These are phyloP conservation scores for Leccinum olivaceoglutinosum DNA, from an alignment of 1,284 basidiomycete species.

Conservation along the genomic window DNA sequence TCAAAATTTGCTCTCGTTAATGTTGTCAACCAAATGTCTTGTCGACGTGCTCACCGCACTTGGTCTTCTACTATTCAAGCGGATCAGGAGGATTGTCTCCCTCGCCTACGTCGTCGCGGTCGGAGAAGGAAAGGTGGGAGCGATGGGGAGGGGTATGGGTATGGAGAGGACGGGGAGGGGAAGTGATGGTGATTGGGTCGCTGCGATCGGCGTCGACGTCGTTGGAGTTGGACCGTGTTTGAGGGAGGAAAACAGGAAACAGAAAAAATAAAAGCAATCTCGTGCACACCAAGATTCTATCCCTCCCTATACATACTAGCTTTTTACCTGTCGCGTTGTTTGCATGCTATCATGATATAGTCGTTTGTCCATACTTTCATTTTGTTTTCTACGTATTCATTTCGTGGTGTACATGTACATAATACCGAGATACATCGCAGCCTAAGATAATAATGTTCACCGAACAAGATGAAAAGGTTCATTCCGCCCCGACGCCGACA, in stretches of 20 bases:
- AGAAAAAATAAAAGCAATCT: neutral
- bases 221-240: constrained; percentile 2
- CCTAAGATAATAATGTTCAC: no score
- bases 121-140: neutral
- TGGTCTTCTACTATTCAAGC: no score
- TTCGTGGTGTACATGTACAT: no score
- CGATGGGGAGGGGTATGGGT: constrained; percentile 1
- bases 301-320: neutral
- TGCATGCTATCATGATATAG: neutral
- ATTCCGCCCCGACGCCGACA: no score
- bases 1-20: no score
- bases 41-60: no score
- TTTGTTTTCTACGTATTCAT: neutral
- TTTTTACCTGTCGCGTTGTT: neutral
- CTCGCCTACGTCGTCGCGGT: neutral
- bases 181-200: constrained; percentile 23
- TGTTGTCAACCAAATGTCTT: no score
- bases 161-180: neutral
- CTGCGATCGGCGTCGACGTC: neutral
- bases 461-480: no score
- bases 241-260: neutral
- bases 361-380: neutral
- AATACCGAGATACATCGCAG: no score
- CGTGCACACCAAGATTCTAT: neutral
- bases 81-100: neutral